phyloP scores from a whole-genome alignment of 2,329 filamentous ascomycete species.

The Penicillium frequentans region DNA sequence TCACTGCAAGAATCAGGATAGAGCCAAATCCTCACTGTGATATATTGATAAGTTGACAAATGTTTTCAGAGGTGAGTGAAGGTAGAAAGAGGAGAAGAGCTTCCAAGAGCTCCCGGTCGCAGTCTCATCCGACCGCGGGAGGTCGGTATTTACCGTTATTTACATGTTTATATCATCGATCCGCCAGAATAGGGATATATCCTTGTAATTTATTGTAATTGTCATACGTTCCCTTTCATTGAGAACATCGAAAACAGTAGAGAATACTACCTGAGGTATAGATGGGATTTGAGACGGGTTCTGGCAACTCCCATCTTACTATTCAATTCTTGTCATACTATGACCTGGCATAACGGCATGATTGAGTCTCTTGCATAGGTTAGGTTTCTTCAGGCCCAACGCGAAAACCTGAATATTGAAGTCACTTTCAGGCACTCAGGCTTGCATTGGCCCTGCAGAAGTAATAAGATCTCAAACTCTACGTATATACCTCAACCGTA shows the following conservation, averaged over 20 bases:
- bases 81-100: conserved; percentile 1
- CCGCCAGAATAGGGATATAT: not conserved
- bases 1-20: not conserved
- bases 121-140: not conserved
- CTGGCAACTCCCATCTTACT: not conserved
- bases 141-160: not conserved
- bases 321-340: not conserved
- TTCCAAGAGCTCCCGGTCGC: not conserved
- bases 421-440: conserved; percentile 13
- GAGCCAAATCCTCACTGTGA: not conserved
- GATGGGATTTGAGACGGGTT: not conserved
- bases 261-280: not conserved
- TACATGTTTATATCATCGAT: not conserved
- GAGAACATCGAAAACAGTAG: not conserved
- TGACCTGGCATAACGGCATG: not conserved
- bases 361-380: not conserved
- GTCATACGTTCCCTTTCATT: not conserved
- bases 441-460: conserved; percentile 10
- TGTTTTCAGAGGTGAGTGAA: not conserved
- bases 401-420: not conserved
- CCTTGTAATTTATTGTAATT: not conserved
- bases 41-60: not conserved
- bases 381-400: conserved; percentile 8
- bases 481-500: not conserved
- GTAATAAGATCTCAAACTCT: not conserved